Conservation (phyloP, 176 grass and related monocot genomes). For the Eragrostis curvula region DNA sequence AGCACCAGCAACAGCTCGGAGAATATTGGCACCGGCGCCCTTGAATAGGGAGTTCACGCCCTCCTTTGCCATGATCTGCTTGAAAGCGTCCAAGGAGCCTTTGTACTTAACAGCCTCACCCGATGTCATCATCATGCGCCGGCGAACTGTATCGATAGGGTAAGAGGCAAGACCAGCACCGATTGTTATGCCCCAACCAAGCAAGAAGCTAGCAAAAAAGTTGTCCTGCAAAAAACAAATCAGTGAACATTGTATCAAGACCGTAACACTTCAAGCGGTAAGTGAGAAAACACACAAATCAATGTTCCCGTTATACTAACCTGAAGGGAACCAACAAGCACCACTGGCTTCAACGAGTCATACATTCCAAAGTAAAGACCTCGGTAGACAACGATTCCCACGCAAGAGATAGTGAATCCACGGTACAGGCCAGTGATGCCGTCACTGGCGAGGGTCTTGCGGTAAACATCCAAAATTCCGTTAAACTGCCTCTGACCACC, state of each 20-base stretch:
- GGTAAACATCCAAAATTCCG: constrained; percentile 65
- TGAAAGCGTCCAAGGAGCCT: constrained; percentile 53
- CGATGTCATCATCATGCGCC: constrained; percentile 75
- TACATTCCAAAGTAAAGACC: constrained; percentile 73
- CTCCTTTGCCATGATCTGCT: constrained; percentile 64
- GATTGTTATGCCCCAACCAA: constrained; percentile 64
- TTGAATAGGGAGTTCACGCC: constrained; percentile 62
- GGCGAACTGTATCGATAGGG: constrained; percentile 63
- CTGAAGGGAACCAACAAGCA: constrained; percentile 52
- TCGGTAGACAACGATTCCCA: constrained; percentile 68
- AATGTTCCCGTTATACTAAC: constrained; percentile 31
- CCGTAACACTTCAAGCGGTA: too few relatives aligned
- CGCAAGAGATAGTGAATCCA: constrained; percentile 66
- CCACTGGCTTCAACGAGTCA: constrained; percentile 63
- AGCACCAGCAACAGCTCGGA: constrained; percentile 65
- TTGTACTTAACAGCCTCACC: constrained; percentile 75
- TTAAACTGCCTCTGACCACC: constrained; percentile 65
- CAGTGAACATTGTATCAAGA: too few relatives aligned
- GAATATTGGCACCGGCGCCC: constrained; percentile 63
- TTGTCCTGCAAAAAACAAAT: constrained; percentile 45
- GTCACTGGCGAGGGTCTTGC: constrained; percentile 51
- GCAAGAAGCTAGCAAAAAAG: constrained; percentile 61
- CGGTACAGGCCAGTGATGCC: constrained; percentile 61
- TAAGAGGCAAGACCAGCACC: constrained; percentile 67
- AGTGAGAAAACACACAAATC: too few relatives aligned